Conservation (phyloP, 2,329 filamentous ascomycete species). For the Arthrobotrys pseudoclavata region DNA sequence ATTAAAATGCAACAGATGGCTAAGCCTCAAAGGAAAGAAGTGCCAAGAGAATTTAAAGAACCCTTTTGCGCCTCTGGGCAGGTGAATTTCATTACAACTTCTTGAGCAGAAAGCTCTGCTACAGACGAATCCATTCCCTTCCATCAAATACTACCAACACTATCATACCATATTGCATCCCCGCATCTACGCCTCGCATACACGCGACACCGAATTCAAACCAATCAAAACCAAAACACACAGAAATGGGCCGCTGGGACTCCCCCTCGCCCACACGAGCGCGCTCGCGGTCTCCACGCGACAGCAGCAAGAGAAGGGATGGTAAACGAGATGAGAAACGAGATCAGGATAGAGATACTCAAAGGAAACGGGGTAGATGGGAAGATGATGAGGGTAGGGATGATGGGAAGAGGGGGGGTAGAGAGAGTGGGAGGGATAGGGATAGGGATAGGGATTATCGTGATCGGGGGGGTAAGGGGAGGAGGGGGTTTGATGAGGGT, state of each 20-base stretch:
- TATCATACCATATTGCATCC: background rate
- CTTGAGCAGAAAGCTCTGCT: background rate
- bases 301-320: constrained; percentile 6
- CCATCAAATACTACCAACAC: background rate
- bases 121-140: too few species aligned
- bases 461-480: constrained; percentile 64
- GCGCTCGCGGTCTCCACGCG: constrained; percentile 54
- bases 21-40: background rate
- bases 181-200: background rate
- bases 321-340: background rate
- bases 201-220: background rate
- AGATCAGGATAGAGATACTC: constrained; percentile 12
- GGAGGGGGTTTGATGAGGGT: constrained; percentile 64
- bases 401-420: constrained; percentile 30
- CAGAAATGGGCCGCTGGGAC: constrained; percentile 53
- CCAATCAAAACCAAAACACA: background rate
- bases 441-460: constrained; percentile 38
- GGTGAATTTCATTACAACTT: background rate
- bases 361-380: constrained; percentile 29
- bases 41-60: background rate
- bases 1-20: background rate
- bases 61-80: too few species aligned
- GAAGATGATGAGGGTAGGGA: constrained; percentile 5
- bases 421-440: constrained; percentile 53
- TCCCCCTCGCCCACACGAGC: constrained; percentile 45